Base-by-base conservation (phyloP, 108 stramenopile genomes). In the Skeletonema tropicum region DNA sequence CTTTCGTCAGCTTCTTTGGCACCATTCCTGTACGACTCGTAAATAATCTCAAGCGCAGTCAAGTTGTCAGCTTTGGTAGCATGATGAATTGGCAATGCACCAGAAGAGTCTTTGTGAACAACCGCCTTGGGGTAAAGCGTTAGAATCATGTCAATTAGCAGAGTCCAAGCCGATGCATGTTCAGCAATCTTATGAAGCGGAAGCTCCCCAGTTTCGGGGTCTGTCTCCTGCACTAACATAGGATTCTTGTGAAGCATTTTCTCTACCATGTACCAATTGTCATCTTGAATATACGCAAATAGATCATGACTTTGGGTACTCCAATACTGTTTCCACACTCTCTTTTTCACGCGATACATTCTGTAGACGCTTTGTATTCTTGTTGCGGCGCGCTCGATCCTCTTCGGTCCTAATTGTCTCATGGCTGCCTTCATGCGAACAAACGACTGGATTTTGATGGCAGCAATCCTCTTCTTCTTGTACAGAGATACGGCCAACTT, bases 251-350 rank as follows among this genome's bases (percentile, higher is more conserved):
- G 92, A 30, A 95, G 78, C 71, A 95, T 88, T 39, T 85, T 89
- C 61, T 95, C 94, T 11, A 93, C 94, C 82, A 89, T 89, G 31
- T 90, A 87, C 94, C 94, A 95, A 69, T 95, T 92, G 32, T 95
- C 91, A 36, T 88, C 73, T 57, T 81, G 72, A 52, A 95, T 83
- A 48, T 76, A 83, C 14, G 64, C 66, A 73, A 73, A 83, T 29
- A 76, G 52, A 9, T 76, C 75, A 30, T 60, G 46, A 36, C 41
- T 83, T 68, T 83, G 82, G 29, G 82, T 76, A 14, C 70, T 76
- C 82, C 82, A 76, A 29, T 83, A 83, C 31, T 71, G 38, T 33
- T 64, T 66, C 82, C 75, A 76, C 29, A 83, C 75, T 6, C 75
- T 35, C 63, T 68, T 73, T 63, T 73, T 83, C 5, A 75, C 70